These are phyloP conservation scores for Fusarium cicatricum DNA, from an alignment of 2,329 filamentous ascomycete species.

Conservation along the genomic window DNA sequence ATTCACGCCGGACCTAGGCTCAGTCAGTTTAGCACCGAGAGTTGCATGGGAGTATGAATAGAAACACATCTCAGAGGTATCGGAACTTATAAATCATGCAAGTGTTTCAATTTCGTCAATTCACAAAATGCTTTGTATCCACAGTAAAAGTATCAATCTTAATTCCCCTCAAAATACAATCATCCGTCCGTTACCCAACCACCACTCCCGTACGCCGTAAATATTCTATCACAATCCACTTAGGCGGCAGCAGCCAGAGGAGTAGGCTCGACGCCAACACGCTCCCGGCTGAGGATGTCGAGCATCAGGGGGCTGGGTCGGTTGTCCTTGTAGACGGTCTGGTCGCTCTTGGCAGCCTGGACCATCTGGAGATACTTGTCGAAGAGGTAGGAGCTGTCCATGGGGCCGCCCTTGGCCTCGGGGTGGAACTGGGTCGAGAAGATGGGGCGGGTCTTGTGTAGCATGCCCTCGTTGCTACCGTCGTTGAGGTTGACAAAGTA, in stretches of 20 bases:
- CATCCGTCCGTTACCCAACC: conserved; percentile 21
- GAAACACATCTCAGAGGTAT: no score
- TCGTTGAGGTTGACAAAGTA: conserved; percentile 99
- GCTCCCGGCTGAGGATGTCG: conserved; percentile 91
- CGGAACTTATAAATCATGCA: neutral
- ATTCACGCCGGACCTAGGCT: no score
- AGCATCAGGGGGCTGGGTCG: conserved; percentile 87
- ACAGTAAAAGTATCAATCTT: conserved; percentile 13
- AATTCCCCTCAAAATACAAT: conserved; percentile 22
- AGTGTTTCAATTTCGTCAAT: conserved; percentile 1
- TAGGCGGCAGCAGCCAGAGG: conserved; percentile 62
- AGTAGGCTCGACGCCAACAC: conserved; percentile 82
- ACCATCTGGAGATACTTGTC: conserved; percentile 96
- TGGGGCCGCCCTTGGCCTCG: conserved; percentile 95
- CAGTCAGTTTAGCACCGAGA: no score
- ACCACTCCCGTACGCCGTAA: conserved; percentile 27
- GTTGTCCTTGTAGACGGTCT: conserved; percentile 83
- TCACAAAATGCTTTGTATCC: conserved; percentile 5
- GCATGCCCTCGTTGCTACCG: conserved; percentile 95
- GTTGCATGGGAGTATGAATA: no score
- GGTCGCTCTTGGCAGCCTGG: conserved; percentile 84
- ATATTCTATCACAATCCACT: conserved; percentile 16
- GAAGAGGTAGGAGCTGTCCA: conserved; percentile 95
- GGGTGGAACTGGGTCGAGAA: conserved; percentile 99
- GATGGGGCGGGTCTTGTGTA: conserved; percentile 94